Evolutionary conservation across 2,329 filamentous ascomycete genomes (phyloP).

Genomic region (Fusarium sacchari): DNA sequence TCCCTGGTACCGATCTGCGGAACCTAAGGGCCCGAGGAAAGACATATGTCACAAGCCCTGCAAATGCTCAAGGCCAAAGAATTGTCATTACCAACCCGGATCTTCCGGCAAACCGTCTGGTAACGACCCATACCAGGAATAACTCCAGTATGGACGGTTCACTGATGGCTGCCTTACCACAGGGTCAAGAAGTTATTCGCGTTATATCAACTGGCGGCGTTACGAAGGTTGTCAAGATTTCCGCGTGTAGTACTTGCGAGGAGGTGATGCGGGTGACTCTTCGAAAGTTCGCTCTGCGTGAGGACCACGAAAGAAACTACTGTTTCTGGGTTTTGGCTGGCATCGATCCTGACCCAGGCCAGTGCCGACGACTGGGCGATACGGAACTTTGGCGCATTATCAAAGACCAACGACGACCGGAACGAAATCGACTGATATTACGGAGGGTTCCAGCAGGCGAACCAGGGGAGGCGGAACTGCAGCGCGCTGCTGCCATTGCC

Average conservation of each 20-base stretch:
- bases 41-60: conserved; percentile 29
- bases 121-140: conserved; percentile 77
- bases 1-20: conserved; percentile 62
- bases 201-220: conserved; percentile 93
- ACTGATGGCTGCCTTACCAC: conserved; percentile 85
- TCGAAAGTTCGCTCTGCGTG: conserved; percentile 86
- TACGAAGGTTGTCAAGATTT: conserved; percentile 93
- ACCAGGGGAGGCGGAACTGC: conserved; percentile 86
- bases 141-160: conserved; percentile 87
- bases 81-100: conserved; percentile 64
- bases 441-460: conserved; percentile 92
- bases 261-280: conserved; percentile 92
- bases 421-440: conserved; percentile 90
- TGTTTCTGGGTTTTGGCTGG: conserved; percentile 96
- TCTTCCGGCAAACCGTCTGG: conserved; percentile 69
- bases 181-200: conserved; percentile 88
- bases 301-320: conserved; percentile 93
- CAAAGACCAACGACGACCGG: conserved; percentile 83
- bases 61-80: conserved; percentile 32
- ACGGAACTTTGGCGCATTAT: conserved; percentile 91
- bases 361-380: conserved; percentile 85
- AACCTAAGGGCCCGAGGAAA: conserved; percentile 65
- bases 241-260: conserved; percentile 89
- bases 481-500: conserved; percentile 88
- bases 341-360: conserved; percentile 80